Evolutionary conservation across 1,139 yeast species (phyloP).

Genomic region (Spencermartinsiella ligniputridi): DNA sequence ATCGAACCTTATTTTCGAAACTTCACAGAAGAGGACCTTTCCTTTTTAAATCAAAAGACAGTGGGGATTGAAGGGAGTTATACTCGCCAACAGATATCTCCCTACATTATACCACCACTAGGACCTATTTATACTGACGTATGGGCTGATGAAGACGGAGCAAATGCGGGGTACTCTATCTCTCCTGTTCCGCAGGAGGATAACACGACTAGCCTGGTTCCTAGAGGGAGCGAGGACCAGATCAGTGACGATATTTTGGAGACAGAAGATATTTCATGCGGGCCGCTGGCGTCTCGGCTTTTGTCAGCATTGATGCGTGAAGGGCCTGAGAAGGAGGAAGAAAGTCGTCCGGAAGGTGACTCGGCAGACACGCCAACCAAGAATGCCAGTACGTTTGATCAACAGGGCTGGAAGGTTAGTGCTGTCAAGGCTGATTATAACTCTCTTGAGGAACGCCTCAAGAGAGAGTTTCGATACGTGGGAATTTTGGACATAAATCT

Average conservation of each 20-base stretch:
- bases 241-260: constrained; percentile 64
- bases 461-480: constrained; percentile 81
- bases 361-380: constrained; percentile 15
- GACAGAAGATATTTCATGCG: constrained; percentile 66
- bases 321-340: constrained; percentile 31
- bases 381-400: constrained; percentile 22
- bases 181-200: constrained; percentile 33
- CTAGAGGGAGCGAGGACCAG: constrained; percentile 59
- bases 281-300: constrained; percentile 84
- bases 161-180: constrained; percentile 36
- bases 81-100: constrained; percentile 29
- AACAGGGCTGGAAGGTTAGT: constrained; percentile 40
- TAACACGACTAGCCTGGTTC: constrained; percentile 26
- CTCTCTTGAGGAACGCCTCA: constrained; percentile 79
- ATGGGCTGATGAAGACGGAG: constrained; percentile 80
- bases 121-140: constrained; percentile 77
- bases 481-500: constrained; percentile 67
- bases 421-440: constrained; percentile 60
- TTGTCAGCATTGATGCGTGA: constrained; percentile 71
- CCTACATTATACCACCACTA: constrained; percentile 64
- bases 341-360: constrained; percentile 19
- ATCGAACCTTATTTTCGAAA: constrained; percentile 81
- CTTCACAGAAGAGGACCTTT: constrained; percentile 74
- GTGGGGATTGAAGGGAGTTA: constrained; percentile 26
- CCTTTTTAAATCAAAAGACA: constrained; percentile 57